Percentiles rank a stretch among this genome's conserved stretches.
Conservation (phyloP, 1,284 basidiomycete genomes). For the Marasmius sp. region DNA sequence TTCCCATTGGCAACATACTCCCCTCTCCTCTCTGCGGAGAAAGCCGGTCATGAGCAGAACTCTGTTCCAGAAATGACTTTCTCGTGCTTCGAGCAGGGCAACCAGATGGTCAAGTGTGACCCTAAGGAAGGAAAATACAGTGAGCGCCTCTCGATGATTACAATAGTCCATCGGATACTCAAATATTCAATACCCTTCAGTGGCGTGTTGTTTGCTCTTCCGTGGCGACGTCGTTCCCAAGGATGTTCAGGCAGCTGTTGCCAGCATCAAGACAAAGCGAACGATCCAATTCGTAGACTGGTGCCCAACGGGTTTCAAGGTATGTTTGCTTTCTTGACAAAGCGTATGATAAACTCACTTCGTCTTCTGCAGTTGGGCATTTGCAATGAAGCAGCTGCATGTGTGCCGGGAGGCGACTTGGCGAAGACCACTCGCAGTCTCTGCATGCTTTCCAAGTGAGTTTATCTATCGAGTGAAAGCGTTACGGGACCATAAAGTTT, state of each 20-base stretch:
- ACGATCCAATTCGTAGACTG: constrained; percentile 98
- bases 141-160: constrained; percentile 35
- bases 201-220: constrained; percentile 88
- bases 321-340: constrained; percentile 45
- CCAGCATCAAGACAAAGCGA: constrained; percentile 94
- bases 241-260: constrained; percentile 93
- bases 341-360: not conserved
- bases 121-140: constrained; percentile 97
- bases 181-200: constrained; percentile 31
- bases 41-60: constrained; percentile 95
- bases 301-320: constrained; percentile 98
- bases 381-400: constrained; percentile 93
- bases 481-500: constrained; percentile 2
- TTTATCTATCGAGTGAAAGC: not conserved
- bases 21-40: constrained; percentile 87
- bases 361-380: constrained; percentile 75
- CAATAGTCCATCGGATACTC: constrained; percentile 3
- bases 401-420: constrained; percentile 92
- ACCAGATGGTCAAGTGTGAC: constrained; percentile 99
- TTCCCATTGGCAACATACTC: constrained; percentile 97
- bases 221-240: constrained; percentile 98
- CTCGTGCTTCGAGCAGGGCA: constrained; percentile 96
- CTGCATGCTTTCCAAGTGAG: constrained; percentile 92
- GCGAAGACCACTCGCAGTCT: constrained; percentile 93
- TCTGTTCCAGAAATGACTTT: constrained; percentile 98